Evolutionary conservation across 495 filamentous ascomycete genomes (phyloP).

Genomic region (Penicillium paxilli): DNA sequence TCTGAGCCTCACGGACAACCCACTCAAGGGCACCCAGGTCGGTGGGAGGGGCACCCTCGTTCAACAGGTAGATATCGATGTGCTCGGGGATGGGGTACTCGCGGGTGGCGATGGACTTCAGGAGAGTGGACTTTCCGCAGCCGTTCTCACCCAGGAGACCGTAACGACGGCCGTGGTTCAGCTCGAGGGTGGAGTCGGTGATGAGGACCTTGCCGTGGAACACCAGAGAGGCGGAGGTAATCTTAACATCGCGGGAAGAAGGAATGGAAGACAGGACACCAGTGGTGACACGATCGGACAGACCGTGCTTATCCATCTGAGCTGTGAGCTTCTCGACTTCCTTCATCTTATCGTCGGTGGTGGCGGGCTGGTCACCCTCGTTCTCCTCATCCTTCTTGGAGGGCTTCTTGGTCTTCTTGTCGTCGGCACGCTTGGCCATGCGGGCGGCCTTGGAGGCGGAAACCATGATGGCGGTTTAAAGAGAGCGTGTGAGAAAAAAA

Average conservation of each 20-base stretch:
- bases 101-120: constrained; percentile 90
- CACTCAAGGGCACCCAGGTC: constrained; percentile 92
- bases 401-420: constrained; percentile 72
- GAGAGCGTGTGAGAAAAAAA: constrained; percentile 14
- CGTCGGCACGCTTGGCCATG: constrained; percentile 86
- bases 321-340: constrained; percentile 78
- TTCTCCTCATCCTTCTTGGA: constrained; percentile 64
- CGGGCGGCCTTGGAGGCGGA: constrained; percentile 98
- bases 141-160: constrained; percentile 98
- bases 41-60: constrained; percentile 91
- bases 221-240: constrained; percentile 87
- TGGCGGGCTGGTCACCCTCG: constrained; percentile 69
- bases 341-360: constrained; percentile 68
- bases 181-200: constrained; percentile 87
- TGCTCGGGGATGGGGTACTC: constrained; percentile 97
- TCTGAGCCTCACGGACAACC: constrained; percentile 95
- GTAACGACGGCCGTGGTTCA: constrained; percentile 91
- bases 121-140: constrained; percentile 94
- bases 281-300: constrained; percentile 97
- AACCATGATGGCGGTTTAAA: constrained; percentile 52
- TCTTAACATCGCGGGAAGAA: constrained; percentile 90
- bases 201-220: constrained; percentile 98
- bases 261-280: constrained; percentile 88
- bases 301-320: constrained; percentile 93
- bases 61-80: constrained; percentile 97